A percentile compares a stretch with the other conserved stretches of the same genome.
phyloP scores from a whole-genome alignment of 75 land plant genomes.

The Larix kaempferi region DNA sequence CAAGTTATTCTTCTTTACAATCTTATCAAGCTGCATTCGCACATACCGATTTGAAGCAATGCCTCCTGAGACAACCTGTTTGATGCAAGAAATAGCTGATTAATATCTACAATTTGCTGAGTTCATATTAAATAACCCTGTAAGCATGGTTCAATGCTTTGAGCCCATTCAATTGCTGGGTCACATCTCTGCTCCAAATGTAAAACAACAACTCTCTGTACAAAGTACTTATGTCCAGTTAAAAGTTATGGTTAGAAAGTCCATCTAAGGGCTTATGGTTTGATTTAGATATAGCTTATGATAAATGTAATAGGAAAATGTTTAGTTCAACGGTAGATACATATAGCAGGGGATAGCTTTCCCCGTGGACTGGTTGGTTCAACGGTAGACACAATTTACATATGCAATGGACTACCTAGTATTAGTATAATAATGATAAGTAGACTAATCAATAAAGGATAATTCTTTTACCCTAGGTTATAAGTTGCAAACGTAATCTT shows the following conservation, averaged over 20 bases:
- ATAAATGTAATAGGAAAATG: background rate
- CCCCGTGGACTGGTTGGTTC: background rate
- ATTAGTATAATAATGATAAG: too few species aligned
- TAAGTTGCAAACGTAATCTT: too few species aligned
- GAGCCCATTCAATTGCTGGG: conserved; percentile 93
- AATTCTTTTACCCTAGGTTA: too few species aligned
- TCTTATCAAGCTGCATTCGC: conserved; percentile 52
- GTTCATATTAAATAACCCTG: background rate
- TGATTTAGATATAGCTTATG: background rate
- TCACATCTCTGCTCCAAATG: too few species aligned
- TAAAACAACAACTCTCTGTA: too few species aligned
- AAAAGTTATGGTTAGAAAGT: background rate
- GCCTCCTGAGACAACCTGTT: conserved; percentile 94
- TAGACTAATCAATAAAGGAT: too few species aligned
- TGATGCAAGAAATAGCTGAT: conserved; percentile 7
- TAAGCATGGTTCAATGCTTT: conserved; percentile 61
- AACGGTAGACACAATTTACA: too few species aligned
- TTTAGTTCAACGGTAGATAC: background rate
- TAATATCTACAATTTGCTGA: background rate
- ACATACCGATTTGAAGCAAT: conserved; percentile 94
- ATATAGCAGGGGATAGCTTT: background rate
- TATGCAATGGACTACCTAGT: too few species aligned
- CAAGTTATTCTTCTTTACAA: conserved; percentile 53
- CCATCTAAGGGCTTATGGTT: background rate
- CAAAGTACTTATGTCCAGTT: too few species aligned